These are phyloP conservation scores for Coniochaeta prunicola DNA, from an alignment of 2,329 filamentous ascomycete species.

Conservation along the genomic window DNA sequence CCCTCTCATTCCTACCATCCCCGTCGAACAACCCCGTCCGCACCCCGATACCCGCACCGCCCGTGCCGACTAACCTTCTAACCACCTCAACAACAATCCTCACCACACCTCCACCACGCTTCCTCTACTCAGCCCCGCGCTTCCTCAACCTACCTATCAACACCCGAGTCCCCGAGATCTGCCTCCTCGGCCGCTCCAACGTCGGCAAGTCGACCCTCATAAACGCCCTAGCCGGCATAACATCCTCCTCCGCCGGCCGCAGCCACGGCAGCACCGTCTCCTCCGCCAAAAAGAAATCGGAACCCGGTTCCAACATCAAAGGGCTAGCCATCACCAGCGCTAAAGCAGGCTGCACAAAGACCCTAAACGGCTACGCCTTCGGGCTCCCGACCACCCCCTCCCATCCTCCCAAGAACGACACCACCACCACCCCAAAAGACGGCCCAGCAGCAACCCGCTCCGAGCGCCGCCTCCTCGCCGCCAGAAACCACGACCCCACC, in stretches of 20 bases:
- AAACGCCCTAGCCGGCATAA: conserved; percentile 62
- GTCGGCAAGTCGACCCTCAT: conserved; percentile 86
- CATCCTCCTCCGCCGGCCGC: conserved; percentile 15
- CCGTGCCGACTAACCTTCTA: conserved; percentile 11
- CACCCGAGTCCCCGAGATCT: conserved; percentile 52
- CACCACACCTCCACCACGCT: conserved; percentile 14
- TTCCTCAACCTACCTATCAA: conserved; percentile 44
- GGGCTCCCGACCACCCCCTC: conserved; percentile 26
- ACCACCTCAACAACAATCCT: conserved; percentile 18
- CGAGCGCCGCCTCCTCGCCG: conserved; percentile 8
- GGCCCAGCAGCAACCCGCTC: conserved; percentile 6
- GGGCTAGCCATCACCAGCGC: conserved; percentile 46
- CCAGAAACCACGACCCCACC: conserved; percentile 22
- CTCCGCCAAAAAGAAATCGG: neutral
- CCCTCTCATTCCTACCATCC: conserved; percentile 20
- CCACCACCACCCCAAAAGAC: neutral
- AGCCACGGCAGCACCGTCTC: conserved; percentile 14
- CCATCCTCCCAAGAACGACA: neutral
- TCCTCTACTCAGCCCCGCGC: conserved; percentile 42
- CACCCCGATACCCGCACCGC: conserved; percentile 9
- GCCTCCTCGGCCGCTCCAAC: conserved; percentile 80
- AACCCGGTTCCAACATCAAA: conserved; percentile 7
- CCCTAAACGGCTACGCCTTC: conserved; percentile 50
- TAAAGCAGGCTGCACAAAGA: conserved; percentile 43
- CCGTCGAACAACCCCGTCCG: conserved; percentile 15